A percentile compares a stretch with the other conserved stretches of the same genome.
These are phyloP conservation scores for Xylaria venustula DNA, from an alignment of 495 filamentous ascomycete species.

Conservation along the genomic window DNA sequence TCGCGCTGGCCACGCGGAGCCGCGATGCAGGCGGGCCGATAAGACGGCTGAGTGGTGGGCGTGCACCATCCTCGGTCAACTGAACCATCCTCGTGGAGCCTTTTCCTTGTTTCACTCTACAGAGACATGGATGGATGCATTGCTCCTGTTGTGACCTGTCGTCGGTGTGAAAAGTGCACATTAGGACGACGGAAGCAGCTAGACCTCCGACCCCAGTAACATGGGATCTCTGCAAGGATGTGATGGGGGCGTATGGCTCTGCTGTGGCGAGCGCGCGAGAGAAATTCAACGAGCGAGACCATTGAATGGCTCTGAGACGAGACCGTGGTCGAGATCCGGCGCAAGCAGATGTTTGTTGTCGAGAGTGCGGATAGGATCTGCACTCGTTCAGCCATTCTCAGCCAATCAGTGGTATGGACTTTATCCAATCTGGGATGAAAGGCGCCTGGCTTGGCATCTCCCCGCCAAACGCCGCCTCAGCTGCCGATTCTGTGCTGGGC, in stretches of 20 bases:
- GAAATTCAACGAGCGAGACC: not conserved
- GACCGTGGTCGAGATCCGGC: not conserved
- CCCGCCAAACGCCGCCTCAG: not conserved
- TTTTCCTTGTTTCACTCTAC: not conserved
- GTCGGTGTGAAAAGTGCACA: too few relatives aligned
- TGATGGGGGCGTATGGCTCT: not conserved
- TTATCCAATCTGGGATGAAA: conserved; percentile 20
- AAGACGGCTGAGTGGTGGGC: not conserved
- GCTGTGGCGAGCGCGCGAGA: not conserved
- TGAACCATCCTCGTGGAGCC: not conserved
- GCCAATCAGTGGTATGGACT: conserved; percentile 27
- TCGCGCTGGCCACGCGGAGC: not conserved
- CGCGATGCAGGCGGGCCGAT: conserved; percentile 7
- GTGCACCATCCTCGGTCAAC: not conserved
- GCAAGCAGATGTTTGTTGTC: conserved; percentile 2
- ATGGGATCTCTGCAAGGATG: not conserved
- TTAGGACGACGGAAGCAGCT: too few relatives aligned
- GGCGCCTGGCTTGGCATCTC: conserved; percentile 28
- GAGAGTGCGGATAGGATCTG: conserved; percentile 5
- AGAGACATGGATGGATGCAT: too few relatives aligned
- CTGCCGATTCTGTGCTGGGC: not conserved
- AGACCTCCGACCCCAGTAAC: not conserved
- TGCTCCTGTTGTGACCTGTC: too few relatives aligned
- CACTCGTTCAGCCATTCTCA: conserved; percentile 15
- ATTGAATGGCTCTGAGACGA: not conserved